Evolutionary conservation across 148 eudicot species (phyloP), one percentile per base, ranked within the genome.

Genomic region (Polygonum aviculare): DNA sequence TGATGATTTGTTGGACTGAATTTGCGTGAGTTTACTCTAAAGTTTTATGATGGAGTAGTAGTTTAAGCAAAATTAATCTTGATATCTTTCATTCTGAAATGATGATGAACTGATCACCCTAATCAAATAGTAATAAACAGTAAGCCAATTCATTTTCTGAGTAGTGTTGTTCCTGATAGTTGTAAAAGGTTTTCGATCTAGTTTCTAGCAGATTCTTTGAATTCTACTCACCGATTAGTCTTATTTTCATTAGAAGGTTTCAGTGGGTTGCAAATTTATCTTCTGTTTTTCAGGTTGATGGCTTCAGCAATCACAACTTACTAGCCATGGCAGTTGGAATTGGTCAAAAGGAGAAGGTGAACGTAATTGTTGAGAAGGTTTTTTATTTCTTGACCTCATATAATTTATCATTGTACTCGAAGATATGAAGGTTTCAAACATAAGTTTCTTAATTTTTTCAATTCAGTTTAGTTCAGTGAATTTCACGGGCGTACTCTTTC

Each of bases 261-360:
- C 12, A 40, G 22, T 44, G 44, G 73, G 44, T 65, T 31, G 10
- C 26, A 38, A 41, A 36, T 4, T 57, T 19, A 72, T 40, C 54
- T 41, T 45, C 8, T 72, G 33, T 44, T 72, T 69, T 60, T 38
- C 88, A 91, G 97, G 88, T 74, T 62, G 79, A 81, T 67, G 80
- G 21, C 73, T 73, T 83, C 15, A 78, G 83, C 38, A 33, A 80
- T 80, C 88, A 73, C 74, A 88, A 88, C 85, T 90, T 96, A 78
- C 86, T 96, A 55, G 99, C 99, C 9, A 87, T 96, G 81, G 90
- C 98, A 44, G 98, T 88, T 81, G 98, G 97, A 48, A 87, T 90
- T 54, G 87, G 88, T 72, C 96, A 90, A 77, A 95, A 95, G 88
- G 65, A 72, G 57, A 95, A 90, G 80, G 97, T 95, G 57, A 90